A percentile compares a stretch with the other conserved stretches of the same genome.
phyloP scores from a whole-genome alignment of 2,329 filamentous ascomycete species.

The Waltergamsia citrina region DNA sequence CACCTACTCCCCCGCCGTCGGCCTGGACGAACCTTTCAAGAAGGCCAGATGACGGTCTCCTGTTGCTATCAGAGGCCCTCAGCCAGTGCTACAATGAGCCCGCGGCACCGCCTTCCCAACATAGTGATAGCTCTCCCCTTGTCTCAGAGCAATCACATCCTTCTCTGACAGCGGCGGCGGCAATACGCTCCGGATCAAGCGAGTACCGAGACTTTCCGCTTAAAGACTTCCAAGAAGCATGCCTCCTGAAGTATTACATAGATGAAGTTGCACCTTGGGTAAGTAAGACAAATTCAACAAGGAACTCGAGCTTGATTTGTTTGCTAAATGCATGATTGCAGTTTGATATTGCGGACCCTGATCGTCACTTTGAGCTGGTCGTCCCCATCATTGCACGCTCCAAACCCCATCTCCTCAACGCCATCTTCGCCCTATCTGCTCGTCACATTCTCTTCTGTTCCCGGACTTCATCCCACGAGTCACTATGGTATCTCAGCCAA shows the following conservation, averaged over 20 bases:
- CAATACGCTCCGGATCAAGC: no score
- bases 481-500: constrained; percentile 11
- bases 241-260: constrained; percentile 5
- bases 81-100: not conserved
- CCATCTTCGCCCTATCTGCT: constrained; percentile 27
- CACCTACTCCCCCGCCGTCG: no score
- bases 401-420: constrained; percentile 24
- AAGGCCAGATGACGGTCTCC: not conserved
- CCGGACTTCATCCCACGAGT: constrained; percentile 24
- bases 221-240: constrained; percentile 4
- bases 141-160: not conserved
- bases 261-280: constrained; percentile 6
- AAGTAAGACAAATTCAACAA: not conserved
- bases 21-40: no score
- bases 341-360: constrained; percentile 28
- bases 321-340: constrained; percentile 5
- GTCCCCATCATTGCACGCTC: constrained; percentile 22
- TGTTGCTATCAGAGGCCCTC: not conserved
- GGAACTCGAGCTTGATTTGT: not conserved
- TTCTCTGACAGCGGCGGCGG: not conserved
- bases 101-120: not conserved
- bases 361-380: constrained; percentile 26
- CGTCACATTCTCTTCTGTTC: constrained; percentile 24
- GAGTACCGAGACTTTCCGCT: constrained; percentile 1
- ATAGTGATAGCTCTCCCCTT: no score